These are phyloP conservation scores for Olyra latifolia DNA, from an alignment of 176 grass and related monocot genomes.

Conservation along the genomic window DNA sequence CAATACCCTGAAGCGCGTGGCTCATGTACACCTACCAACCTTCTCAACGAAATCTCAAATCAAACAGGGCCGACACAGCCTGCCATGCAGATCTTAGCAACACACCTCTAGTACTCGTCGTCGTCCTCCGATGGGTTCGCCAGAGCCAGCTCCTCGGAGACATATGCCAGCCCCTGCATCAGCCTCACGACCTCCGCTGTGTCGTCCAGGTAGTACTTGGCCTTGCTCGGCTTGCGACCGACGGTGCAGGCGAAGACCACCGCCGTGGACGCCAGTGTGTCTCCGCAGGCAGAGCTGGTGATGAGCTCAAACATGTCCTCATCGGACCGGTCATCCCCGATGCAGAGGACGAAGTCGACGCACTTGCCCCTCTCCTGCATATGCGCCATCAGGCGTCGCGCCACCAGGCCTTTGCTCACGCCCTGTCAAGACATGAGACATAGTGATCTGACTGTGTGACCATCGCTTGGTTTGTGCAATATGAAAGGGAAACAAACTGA, in stretches of 20 bases:
- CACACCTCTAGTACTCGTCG: constrained; percentile 15
- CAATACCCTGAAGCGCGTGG: constrained; percentile 24
- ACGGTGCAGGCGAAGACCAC: constrained; percentile 95
- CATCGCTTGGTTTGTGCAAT: not conserved
- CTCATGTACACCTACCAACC: constrained; percentile 34
- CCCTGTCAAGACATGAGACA: constrained; percentile 45
- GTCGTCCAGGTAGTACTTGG: constrained; percentile 90
- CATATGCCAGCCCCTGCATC: constrained; percentile 76
- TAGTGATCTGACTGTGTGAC: not conserved
- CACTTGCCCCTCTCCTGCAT: constrained; percentile 52
- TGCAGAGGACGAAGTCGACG: constrained; percentile 81
- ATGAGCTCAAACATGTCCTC: constrained; percentile 98
- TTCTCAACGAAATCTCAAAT: constrained; percentile 22
- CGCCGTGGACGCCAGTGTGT: constrained; percentile 42
- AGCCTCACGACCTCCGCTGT: constrained; percentile 79
- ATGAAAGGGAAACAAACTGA: not conserved
- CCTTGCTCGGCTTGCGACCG: constrained; percentile 85
- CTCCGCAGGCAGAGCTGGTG: constrained; percentile 31
- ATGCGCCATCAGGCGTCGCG: constrained; percentile 50
- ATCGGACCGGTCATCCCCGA: constrained; percentile 87
- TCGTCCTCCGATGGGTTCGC: constrained; percentile 6
- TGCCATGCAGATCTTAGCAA: not conserved
- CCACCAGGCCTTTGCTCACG: constrained; percentile 83
- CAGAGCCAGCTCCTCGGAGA: constrained; percentile 63
- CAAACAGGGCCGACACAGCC: not conserved